A percentile compares a stretch with the other conserved stretches of the same genome.
Conservation (phyloP, 164 flowering plant species). For the Sedum album region DNA sequence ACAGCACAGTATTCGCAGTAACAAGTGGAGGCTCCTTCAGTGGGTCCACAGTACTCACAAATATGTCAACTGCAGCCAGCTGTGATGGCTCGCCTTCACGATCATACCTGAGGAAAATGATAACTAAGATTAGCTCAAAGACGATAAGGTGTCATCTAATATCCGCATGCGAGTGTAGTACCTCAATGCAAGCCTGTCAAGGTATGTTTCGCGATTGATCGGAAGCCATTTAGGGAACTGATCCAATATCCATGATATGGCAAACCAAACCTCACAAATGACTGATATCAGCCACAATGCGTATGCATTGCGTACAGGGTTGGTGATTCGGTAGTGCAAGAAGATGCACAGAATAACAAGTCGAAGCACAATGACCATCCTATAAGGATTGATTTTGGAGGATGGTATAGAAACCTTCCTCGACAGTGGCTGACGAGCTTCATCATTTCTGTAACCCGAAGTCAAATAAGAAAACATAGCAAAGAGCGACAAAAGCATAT, state of each 20-base stretch:
- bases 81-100: slow-evolving; percentile 84
- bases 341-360: slow-evolving; percentile 71
- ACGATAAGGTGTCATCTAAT: neutral
- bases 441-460: slow-evolving; percentile 66
- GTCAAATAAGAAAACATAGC: neutral
- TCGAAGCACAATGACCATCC: slow-evolving; percentile 80
- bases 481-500: neutral
- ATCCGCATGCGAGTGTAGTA: slow-evolving; percentile 11
- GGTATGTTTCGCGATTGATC: slow-evolving; percentile 84
- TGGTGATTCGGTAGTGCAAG: slow-evolving; percentile 80
- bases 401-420: slow-evolving; percentile 86
- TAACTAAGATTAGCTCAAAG: neutral
- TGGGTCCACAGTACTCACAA: slow-evolving; percentile 99
- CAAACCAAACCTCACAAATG: slow-evolving; percentile 97
- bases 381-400: slow-evolving; percentile 78
- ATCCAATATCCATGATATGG: slow-evolving; percentile 89
- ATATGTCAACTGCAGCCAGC: slow-evolving; percentile 87
- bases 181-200: slow-evolving; percentile 83
- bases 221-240: slow-evolving; percentile 98
- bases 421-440: slow-evolving; percentile 91
- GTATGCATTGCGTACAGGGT: slow-evolving; percentile 78
- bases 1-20: slow-evolving; percentile 88
- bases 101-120: slow-evolving; percentile 58
- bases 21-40: slow-evolving; percentile 95
- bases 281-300: slow-evolving; percentile 82